Evolutionary conservation across 169 alveolate species (phyloP).

Genomic region (Plasmodium yoelii): DNA sequence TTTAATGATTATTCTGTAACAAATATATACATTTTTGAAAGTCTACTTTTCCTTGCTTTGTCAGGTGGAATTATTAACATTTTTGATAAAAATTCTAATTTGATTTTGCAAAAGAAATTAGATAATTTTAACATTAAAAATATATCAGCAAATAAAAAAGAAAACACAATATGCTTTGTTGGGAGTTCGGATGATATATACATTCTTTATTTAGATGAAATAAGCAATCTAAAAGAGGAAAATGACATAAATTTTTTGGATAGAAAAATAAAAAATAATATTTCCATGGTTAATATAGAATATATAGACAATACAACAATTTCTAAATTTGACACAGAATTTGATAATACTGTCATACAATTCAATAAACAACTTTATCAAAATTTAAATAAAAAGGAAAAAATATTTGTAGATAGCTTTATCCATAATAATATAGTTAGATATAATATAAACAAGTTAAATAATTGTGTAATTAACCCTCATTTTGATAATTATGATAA

Average conservation of each 20-base stretch:
- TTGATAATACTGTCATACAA: not conserved
- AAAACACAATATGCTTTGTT: slow-evolving; percentile 38
- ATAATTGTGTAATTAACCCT: slow-evolving; percentile 41
- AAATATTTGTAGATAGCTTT: slow-evolving; percentile 11
- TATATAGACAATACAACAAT: not conserved
- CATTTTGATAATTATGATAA: slow-evolving; percentile 28
- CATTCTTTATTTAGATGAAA: slow-evolving; percentile 25
- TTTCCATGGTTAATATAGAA: not conserved
- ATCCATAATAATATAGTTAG: slow-evolving; percentile 19
- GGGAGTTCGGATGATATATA: slow-evolving; percentile 31
- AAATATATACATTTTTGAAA: slow-evolving; percentile 47
- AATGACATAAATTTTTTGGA: not conserved
- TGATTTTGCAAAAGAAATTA: slow-evolving; percentile 22
- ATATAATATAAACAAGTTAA: slow-evolving; percentile 40
- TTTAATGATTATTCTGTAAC: slow-evolving; percentile 30
- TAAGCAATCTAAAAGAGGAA: not conserved
- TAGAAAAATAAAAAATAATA: not conserved
- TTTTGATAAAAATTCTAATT: slow-evolving; percentile 28
- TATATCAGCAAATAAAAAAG: slow-evolving; percentile 32
- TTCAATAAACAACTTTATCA: slow-evolving; percentile 7
- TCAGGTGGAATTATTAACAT: slow-evolving; percentile 62
- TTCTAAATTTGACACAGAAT: not conserved
- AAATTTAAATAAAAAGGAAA: slow-evolving; percentile 30
- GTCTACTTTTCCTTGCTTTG: slow-evolving; percentile 27
- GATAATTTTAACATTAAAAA: slow-evolving; percentile 21